These are phyloP conservation scores for Hortaea werneckii DNA, from an alignment of 2,329 filamentous ascomycete genomes.

Conservation along the genomic window DNA sequence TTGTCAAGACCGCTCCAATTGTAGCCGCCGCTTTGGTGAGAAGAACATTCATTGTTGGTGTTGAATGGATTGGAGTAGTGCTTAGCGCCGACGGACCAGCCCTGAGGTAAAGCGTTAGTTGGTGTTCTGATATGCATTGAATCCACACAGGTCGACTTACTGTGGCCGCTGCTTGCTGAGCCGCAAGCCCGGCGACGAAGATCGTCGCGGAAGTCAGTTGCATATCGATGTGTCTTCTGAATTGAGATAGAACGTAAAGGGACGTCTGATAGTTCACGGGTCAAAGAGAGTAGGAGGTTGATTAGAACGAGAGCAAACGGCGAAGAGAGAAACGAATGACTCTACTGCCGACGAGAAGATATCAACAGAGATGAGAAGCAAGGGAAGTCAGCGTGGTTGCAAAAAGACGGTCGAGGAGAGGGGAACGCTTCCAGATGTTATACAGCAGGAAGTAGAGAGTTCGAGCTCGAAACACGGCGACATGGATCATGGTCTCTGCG, in stretches of 20 bases:
- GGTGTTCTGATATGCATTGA: background rate
- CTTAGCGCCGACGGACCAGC: slow-evolving; percentile 41
- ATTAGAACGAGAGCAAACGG: slow-evolving; percentile 14
- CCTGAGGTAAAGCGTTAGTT: slow-evolving; percentile 1
- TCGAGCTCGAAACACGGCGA: background rate
- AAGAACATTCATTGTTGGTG: slow-evolving; percentile 66
- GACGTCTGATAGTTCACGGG: slow-evolving; percentile 1
- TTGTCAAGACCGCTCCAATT: slow-evolving; percentile 55
- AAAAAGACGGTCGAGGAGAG: background rate
- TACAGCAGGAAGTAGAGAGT: background rate
- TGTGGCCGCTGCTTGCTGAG: slow-evolving; percentile 39
- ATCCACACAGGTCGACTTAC: slow-evolving; percentile 8
- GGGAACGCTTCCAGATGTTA: background rate
- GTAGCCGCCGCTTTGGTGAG: slow-evolving; percentile 60
- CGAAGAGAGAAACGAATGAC: slow-evolving; percentile 37
- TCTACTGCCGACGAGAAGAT: slow-evolving; percentile 25
- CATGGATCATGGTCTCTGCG: background rate
- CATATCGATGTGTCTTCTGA: slow-evolving; percentile 9
- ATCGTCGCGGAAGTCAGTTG: slow-evolving; percentile 18
- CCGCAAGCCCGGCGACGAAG: slow-evolving; percentile 20
- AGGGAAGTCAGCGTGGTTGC: slow-evolving; percentile 2
- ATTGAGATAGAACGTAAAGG: slow-evolving; percentile 1
- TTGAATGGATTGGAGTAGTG: slow-evolving; percentile 60
- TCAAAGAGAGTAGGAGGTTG: slow-evolving; percentile 4
- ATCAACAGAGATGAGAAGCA: slow-evolving; percentile 3